phyloP scores from a whole-genome alignment of 768 basidiomycete genomes.

The Tricholoma bakamatsutake region DNA sequence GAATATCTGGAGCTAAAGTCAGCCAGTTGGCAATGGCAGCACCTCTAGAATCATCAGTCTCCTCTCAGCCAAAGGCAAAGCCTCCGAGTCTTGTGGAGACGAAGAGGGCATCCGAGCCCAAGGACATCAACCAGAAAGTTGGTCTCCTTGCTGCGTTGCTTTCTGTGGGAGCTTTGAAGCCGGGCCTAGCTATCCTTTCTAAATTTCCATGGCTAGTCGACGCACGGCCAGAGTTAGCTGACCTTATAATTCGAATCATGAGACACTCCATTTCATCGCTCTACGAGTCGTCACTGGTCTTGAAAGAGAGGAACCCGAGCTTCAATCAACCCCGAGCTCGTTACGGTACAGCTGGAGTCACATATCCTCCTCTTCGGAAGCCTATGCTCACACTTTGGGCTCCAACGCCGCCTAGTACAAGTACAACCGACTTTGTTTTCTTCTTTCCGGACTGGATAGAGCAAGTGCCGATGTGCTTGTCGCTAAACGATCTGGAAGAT shows the following conservation, averaged over 20 bases:
- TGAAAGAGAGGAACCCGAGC: slow-evolving; percentile 56
- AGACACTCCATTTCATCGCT: slow-evolving; percentile 63
- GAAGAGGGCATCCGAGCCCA: slow-evolving; percentile 29
- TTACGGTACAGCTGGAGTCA: slow-evolving; percentile 52
- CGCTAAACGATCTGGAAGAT: slow-evolving; percentile 63
- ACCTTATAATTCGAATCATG: slow-evolving; percentile 75
- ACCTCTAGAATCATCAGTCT: slow-evolving; percentile 56
- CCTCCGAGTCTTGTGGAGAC: slow-evolving; percentile 30
- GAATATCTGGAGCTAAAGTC: slow-evolving; percentile 61
- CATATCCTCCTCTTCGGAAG: slow-evolving; percentile 51
- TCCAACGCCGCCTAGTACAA: slow-evolving; percentile 77
- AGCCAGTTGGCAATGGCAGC: slow-evolving; percentile 85
- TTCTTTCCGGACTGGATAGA: slow-evolving; percentile 86
- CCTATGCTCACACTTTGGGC: slow-evolving; percentile 67
- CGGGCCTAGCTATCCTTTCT: slow-evolving; percentile 72
- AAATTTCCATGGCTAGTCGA: slow-evolving; percentile 84
- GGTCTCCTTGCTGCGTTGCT: slow-evolving; percentile 77
- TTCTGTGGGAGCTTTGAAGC: slow-evolving; percentile 75
- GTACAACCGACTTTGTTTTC: slow-evolving; percentile 73
- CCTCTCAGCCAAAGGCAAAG: slow-evolving; percentile 33
- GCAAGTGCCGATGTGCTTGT: slow-evolving; percentile 58
- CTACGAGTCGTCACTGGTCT: slow-evolving; percentile 48
- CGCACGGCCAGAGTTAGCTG: slow-evolving; percentile 77
- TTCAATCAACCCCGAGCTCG: slow-evolving; percentile 60
- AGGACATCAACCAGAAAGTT: slow-evolving; percentile 70